Conservation (phyloP, 306 rosid genomes). For the Citrullus mucosospermus region DNA sequence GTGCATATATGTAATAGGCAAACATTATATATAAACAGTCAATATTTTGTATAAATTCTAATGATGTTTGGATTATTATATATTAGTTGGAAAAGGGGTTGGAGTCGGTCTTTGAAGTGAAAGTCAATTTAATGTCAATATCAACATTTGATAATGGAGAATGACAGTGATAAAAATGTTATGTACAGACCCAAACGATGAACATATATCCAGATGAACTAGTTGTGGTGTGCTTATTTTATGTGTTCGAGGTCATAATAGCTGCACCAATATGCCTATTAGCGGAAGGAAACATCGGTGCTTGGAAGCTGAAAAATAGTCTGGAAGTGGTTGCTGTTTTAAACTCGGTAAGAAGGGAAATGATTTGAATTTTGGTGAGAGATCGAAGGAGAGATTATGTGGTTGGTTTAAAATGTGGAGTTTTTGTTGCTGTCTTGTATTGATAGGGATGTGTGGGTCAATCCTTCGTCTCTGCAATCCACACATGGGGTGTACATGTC, state of each 20-base stretch:
- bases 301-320: conserved; percentile 15
- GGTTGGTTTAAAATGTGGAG: not conserved
- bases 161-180: not conserved
- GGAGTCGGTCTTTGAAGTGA: not conserved
- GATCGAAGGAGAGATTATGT: not conserved
- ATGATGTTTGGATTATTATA: not conserved
- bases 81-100: not conserved
- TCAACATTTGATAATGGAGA: not conserved
- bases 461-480: conserved; percentile 7
- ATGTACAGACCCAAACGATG: conserved; percentile 15
- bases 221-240: conserved; percentile 15
- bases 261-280: conserved; percentile 11
- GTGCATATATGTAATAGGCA: too few relatives aligned
- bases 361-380: not conserved
- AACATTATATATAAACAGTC: not conserved
- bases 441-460: conserved; percentile 14
- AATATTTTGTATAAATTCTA: not conserved
- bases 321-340: conserved; percentile 11
- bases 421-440: not conserved
- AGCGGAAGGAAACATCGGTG: conserved; percentile 10
- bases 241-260: conserved; percentile 1
- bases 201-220: conserved; percentile 18
- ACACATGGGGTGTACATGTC: conserved; percentile 15
- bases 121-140: not conserved
- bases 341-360: conserved; percentile 10